A percentile compares a stretch with the other conserved stretches of the same genome.
These are phyloP conservation scores for Cladosporium halotolerans DNA, from an alignment of 2,329 filamentous ascomycete genomes.

Conservation along the genomic window DNA sequence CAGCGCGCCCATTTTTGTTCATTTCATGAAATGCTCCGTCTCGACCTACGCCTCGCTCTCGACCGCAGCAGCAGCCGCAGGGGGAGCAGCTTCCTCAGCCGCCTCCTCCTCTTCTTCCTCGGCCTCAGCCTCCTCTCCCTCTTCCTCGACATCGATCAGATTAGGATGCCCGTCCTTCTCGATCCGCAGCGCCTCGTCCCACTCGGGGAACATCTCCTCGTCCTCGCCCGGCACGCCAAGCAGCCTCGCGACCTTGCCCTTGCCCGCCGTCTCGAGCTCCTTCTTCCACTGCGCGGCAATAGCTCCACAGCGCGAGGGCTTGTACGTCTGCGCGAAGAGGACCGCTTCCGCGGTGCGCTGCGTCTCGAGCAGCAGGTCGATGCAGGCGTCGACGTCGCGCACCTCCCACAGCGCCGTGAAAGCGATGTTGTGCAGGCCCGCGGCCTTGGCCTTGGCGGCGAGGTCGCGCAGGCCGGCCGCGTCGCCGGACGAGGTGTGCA, in stretches of 20 bases:
- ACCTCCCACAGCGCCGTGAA: constrained; percentile 88
- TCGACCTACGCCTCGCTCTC: constrained; percentile 2
- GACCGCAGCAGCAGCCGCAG: background rate
- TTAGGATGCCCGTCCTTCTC: constrained; percentile 61
- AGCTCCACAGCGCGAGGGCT: constrained; percentile 65
- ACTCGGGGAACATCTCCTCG: constrained; percentile 84
- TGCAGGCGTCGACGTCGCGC: constrained; percentile 73
- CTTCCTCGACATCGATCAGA: constrained; percentile 36
- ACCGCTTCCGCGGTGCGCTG: constrained; percentile 78
- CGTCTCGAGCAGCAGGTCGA: constrained; percentile 72
- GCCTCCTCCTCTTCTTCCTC: constrained; percentile 36
- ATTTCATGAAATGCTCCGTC: background rate
- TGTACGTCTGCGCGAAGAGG: constrained; percentile 91
- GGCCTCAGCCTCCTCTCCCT: constrained; percentile 47
- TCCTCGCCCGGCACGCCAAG: constrained; percentile 66
- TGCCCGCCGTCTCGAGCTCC: constrained; percentile 74
- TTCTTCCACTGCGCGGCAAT: constrained; percentile 77
- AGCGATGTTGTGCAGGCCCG: constrained; percentile 82
- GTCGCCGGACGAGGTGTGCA: constrained; percentile 82
- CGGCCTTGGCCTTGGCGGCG: constrained; percentile 66
- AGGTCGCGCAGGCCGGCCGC: constrained; percentile 65
- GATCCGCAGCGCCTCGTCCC: constrained; percentile 81
- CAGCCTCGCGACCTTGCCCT: constrained; percentile 74
- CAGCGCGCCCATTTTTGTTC: background rate
- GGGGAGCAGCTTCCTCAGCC: background rate